phyloP scores from a whole-genome alignment of 176 grass and related monocot genomes.

The Phoenix roebelenii region DNA sequence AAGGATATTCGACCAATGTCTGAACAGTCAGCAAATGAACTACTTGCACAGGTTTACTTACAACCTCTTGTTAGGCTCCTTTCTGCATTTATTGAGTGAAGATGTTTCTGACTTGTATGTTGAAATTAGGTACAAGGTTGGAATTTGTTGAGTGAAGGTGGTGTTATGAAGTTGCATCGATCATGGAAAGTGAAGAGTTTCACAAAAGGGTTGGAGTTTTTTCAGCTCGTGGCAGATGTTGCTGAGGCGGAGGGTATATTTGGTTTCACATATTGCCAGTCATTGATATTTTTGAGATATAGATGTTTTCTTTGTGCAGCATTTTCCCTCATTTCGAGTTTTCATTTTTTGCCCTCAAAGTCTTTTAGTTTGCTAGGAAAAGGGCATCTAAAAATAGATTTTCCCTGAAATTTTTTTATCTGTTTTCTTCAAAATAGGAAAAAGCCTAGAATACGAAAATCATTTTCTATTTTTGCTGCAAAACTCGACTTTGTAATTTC shows the following conservation, averaged over 20 bases:
- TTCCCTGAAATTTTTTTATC: too few relatives aligned
- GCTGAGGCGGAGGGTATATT: slow-evolving; percentile 71
- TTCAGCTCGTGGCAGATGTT: slow-evolving; percentile 71
- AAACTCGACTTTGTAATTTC: too few relatives aligned
- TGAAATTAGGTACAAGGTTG: slow-evolving; percentile 57
- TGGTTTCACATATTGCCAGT: neutral
- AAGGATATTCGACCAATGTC: slow-evolving; percentile 66
- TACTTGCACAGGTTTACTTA: slow-evolving; percentile 46
- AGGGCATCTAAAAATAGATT: too few relatives aligned
- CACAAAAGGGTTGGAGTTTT: slow-evolving; percentile 73
- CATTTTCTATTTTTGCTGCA: too few relatives aligned
- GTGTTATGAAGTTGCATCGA: slow-evolving; percentile 52
- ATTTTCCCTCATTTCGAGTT: neutral
- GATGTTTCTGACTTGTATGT: slow-evolving; percentile 2
- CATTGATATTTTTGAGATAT: neutral
- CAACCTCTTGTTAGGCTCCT: neutral
- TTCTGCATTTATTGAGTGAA: slow-evolving; percentile 1
- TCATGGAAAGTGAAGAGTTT: slow-evolving; percentile 88
- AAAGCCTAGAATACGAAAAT: too few relatives aligned
- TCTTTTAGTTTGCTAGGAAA: too few relatives aligned
- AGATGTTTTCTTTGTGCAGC: neutral
- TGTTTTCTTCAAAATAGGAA: too few relatives aligned
- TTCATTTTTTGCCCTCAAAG: too few relatives aligned
- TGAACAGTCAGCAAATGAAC: slow-evolving; percentile 60
- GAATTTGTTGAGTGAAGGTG: slow-evolving; percentile 46